Percentiles rank a stretch among this genome's conserved stretches.
These are phyloP conservation scores for Collariella sp. DNA, from an alignment of 495 filamentous ascomycete genomes.

Conservation along the genomic window DNA sequence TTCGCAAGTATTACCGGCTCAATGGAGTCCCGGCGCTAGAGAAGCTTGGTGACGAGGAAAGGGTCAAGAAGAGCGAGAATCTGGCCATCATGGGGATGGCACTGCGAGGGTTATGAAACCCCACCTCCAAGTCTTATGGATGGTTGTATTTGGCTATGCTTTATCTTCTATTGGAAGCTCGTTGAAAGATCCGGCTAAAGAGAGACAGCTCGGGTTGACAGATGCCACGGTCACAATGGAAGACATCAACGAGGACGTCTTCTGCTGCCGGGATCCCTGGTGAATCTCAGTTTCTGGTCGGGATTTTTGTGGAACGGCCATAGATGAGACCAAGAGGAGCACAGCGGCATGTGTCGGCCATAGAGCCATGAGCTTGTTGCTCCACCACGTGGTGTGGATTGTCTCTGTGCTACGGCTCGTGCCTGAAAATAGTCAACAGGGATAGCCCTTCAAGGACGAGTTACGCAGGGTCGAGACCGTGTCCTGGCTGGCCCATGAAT, in stretches of 20 bases:
- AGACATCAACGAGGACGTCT: too few relatives aligned
- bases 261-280: too few relatives aligned
- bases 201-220: too few relatives aligned
- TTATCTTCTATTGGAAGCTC: too few relatives aligned
- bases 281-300: too few relatives aligned
- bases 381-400: not conserved
- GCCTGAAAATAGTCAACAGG: not conserved
- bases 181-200: too few relatives aligned
- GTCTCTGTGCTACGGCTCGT: not conserved
- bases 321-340: too few relatives aligned
- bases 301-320: too few relatives aligned
- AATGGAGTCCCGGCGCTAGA: slow-evolving; percentile 43
- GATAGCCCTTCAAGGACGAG: not conserved
- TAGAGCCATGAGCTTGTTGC: not conserved
- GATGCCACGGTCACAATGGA: too few relatives aligned
- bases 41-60: slow-evolving; percentile 25
- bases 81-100: slow-evolving; percentile 64
- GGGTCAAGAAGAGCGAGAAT: slow-evolving; percentile 49
- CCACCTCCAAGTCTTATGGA: not conserved
- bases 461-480: not conserved
- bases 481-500: not conserved
- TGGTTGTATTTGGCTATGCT: not conserved
- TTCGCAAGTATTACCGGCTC: slow-evolving; percentile 79
- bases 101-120: slow-evolving; percentile 48
- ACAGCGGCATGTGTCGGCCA: too few relatives aligned